These are phyloP conservation scores for Globisporangium yorkense DNA, from an alignment of 352 stramenopile genomes.

Conservation along the genomic window DNA sequence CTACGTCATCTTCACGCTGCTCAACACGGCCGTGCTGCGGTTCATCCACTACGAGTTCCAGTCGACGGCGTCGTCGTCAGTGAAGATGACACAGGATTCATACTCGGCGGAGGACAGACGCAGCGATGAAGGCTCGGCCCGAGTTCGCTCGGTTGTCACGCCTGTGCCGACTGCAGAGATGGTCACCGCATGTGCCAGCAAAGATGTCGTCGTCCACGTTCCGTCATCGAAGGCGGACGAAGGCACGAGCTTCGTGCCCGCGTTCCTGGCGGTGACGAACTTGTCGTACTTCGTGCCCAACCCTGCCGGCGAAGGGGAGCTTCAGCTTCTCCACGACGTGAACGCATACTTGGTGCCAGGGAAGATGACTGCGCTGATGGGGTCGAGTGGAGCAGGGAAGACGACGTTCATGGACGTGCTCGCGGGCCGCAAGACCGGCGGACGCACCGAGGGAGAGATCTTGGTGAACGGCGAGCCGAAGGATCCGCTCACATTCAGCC, in stretches of 20 bases:
- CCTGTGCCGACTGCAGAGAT: neutral
- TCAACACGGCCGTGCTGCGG: constrained; percentile 30
- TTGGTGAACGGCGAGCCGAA: constrained; percentile 76
- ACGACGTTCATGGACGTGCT: constrained; percentile 52
- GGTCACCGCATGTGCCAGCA: neutral
- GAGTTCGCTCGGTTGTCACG: no score
- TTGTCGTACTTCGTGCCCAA: constrained; percentile 44
- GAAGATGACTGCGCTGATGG: constrained; percentile 64
- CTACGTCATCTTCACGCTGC: constrained; percentile 34
- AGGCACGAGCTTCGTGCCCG: constrained; percentile 15
- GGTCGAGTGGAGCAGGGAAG: constrained; percentile 48
- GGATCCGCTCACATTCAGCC: constrained; percentile 20
- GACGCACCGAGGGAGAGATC: constrained; percentile 66
- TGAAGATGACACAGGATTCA: no score
- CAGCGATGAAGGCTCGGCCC: no score
- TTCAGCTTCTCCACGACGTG: constrained; percentile 29
- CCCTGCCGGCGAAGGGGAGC: constrained; percentile 22
- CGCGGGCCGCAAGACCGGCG: constrained; percentile 38
- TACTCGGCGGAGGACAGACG: no score
- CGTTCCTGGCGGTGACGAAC: constrained; percentile 21
- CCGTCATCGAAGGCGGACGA: neutral
- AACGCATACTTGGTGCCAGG: constrained; percentile 31
- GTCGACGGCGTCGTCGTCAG: no score
- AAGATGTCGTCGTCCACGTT: constrained; percentile 11
- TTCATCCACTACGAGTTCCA: constrained; percentile 30